phyloP scores from a whole-genome alignment of 768 basidiomycete species.

The Termitomyces sp. region DNA sequence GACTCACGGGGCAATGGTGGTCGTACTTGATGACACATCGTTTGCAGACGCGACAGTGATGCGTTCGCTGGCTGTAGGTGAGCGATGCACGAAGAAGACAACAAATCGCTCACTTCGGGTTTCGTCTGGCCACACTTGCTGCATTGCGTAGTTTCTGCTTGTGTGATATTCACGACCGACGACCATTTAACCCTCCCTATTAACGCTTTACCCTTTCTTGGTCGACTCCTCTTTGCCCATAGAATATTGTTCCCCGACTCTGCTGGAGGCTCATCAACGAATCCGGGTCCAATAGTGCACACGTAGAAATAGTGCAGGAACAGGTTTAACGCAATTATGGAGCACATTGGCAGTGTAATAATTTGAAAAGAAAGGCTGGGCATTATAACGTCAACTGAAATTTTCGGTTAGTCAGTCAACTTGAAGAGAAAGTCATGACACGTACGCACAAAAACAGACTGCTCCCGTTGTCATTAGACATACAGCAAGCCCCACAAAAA shows the following conservation, averaged over 20 bases:
- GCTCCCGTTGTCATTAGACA: conserved; percentile 63
- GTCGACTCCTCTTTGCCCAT: conserved; percentile 48
- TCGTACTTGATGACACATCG: conserved; percentile 87
- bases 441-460: conserved; percentile 73
- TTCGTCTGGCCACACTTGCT: conserved; percentile 60
- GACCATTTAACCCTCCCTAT: conserved; percentile 48
- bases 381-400: conserved; percentile 71
- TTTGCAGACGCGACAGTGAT: conserved; percentile 31
- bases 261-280: conserved; percentile 53
- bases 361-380: conserved; percentile 57
- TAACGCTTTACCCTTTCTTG: conserved; percentile 19
- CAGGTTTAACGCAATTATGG: conserved; percentile 74
- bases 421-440: background rate
- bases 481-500: conserved; percentile 81
- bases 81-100: background rate
- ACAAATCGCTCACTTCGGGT: conserved; percentile 62
- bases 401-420: background rate
- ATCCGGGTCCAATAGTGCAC: conserved; percentile 77
- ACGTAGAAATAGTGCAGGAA: conserved; percentile 82
- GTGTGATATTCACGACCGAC: conserved; percentile 42
- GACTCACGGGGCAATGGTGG: conserved; percentile 84
- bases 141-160: conserved; percentile 55
- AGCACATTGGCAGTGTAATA: conserved; percentile 60
- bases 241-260: conserved; percentile 34
- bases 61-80: conserved; percentile 59